Conservation (phyloP, 179 eudicot genomes). For the Beta lomatogona region DNA sequence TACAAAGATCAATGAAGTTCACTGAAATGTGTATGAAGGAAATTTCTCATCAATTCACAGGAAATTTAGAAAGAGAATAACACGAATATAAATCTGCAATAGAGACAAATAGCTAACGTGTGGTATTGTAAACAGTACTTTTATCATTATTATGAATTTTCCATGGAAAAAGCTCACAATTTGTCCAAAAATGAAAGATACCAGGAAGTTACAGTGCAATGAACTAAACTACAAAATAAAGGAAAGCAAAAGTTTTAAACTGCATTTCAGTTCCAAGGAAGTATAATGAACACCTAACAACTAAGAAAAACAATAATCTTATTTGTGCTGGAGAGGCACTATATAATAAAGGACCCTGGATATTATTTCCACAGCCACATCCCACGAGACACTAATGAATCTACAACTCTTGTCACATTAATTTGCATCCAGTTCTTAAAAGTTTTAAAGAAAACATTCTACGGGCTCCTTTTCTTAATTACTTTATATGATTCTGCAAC, state of each 20-base stretch:
- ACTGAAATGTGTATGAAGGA: neutral
- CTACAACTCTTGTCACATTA: neutral
- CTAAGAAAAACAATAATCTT: neutral
- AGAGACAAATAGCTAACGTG: neutral
- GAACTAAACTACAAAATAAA: neutral
- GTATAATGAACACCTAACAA: neutral
- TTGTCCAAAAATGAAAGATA: neutral
- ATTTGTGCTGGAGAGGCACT: neutral
- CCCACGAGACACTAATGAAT: neutral
- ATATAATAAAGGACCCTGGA: neutral
- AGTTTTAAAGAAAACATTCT: too few relatives aligned
- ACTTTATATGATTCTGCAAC: neutral
- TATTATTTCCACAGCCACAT: neutral
- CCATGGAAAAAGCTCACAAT: neutral
- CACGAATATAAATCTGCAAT: neutral
- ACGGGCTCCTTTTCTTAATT: too few relatives aligned
- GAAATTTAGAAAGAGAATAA: neutral
- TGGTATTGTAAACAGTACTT: neutral
- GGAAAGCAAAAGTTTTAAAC: neutral
- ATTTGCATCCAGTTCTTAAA: neutral
- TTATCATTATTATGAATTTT: neutral
- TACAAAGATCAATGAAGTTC: neutral
- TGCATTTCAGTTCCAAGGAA: neutral
- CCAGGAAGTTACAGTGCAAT: neutral
- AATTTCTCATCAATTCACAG: neutral